A percentile compares a stretch with the other conserved stretches of the same genome.
Evolutionary conservation across 2,329 filamentous ascomycete genomes (phyloP).

Genomic region (Aspergillus ochraceus): DNA sequence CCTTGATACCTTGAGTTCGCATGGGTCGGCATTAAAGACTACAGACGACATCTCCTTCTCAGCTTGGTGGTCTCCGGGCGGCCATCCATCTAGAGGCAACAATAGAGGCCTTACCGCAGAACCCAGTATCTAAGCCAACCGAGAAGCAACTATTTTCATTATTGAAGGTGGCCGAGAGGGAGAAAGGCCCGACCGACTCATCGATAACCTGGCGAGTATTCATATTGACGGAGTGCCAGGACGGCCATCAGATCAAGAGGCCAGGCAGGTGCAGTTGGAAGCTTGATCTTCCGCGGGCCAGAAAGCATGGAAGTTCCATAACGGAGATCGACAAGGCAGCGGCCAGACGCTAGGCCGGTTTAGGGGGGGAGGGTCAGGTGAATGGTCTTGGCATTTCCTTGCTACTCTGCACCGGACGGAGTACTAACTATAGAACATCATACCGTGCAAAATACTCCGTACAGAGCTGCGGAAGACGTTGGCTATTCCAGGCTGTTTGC

Average conservation of each 20-base stretch:
- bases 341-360: neutral
- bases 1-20: slow-evolving; percentile 65
- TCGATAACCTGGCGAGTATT: slow-evolving; percentile 87
- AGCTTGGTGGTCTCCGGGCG: slow-evolving; percentile 11
- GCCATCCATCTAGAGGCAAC: neutral
- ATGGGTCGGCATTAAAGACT: slow-evolving; percentile 75
- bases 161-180: slow-evolving; percentile 84
- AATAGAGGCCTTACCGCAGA: slow-evolving; percentile 64
- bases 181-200: slow-evolving; percentile 69
- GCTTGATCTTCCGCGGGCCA: neutral
- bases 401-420: no score
- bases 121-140: slow-evolving; percentile 81
- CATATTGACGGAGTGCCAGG: slow-evolving; percentile 56
- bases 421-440: no score
- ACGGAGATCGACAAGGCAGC: neutral
- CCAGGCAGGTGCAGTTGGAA: neutral
- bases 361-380: neutral
- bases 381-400: neutral
- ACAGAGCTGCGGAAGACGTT: no score
- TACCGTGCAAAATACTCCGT: no score
- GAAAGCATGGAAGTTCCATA: neutral
- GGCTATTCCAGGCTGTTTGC: no score
- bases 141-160: slow-evolving; percentile 81
- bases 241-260: slow-evolving; percentile 5
- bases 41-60: slow-evolving; percentile 16